Evolutionary conservation across 257 asterid species (phyloP).

Genomic region (Lavandula angustifolia): DNA sequence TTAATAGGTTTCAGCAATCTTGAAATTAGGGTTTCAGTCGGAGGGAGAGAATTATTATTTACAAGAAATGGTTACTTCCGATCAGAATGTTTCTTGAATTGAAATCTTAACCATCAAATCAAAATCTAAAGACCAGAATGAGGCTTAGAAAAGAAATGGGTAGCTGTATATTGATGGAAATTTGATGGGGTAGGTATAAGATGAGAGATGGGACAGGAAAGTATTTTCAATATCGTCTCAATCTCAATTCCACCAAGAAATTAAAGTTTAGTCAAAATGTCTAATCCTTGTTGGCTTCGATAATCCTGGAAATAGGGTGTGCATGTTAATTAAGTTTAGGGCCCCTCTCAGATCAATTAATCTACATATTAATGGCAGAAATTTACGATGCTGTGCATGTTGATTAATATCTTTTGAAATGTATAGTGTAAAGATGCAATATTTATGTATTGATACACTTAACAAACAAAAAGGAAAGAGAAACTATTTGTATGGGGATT

Average conservation of each 20-base stretch:
- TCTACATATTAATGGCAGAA: too few species aligned
- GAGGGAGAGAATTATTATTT: constrained; percentile 9
- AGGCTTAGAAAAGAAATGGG: constrained; percentile 31
- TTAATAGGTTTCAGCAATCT: constrained; percentile 38
- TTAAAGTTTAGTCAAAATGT: constrained; percentile 31
- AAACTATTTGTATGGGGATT: too few species aligned
- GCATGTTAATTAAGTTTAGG: too few species aligned
- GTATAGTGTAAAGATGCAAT: too few species aligned
- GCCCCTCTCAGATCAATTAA: too few species aligned
- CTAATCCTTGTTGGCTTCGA: constrained; percentile 28
- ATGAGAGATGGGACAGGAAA: constrained; percentile 56
- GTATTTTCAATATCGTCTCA: constrained; percentile 33
- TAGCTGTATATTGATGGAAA: constrained; percentile 36
- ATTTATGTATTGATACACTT: too few species aligned
- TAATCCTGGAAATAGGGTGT: neutral
- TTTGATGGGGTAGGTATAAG: constrained; percentile 36
- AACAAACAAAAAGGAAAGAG: too few species aligned
- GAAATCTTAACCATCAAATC: constrained; percentile 67
- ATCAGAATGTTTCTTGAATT: constrained; percentile 40
- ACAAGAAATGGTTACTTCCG: constrained; percentile 28
- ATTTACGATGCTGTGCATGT: too few species aligned
- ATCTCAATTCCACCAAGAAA: constrained; percentile 22
- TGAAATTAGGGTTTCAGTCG: constrained; percentile 41
- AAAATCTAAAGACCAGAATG: constrained; percentile 32
- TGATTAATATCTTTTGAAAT: too few species aligned